phyloP scores from a whole-genome alignment of 139 green algal species.

The Ostreobium quekettii region DNA sequence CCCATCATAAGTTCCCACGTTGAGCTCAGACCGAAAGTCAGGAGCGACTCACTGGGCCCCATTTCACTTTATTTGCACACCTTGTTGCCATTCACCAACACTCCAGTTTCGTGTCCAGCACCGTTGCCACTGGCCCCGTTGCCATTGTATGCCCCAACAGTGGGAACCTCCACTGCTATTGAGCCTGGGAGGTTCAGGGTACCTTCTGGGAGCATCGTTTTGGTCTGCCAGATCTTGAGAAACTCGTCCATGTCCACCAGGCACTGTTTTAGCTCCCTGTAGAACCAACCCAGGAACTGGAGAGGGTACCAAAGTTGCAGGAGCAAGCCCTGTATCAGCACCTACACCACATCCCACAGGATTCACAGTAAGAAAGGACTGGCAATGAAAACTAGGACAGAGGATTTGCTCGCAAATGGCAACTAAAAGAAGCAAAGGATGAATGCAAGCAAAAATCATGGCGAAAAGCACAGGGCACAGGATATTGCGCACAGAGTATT shows the following conservation, averaged over 20 bases:
- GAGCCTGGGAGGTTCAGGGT: conserved; percentile 24
- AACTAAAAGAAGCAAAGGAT: too few relatives aligned
- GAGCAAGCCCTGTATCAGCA: conserved; percentile 87
- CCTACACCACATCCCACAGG: conserved; percentile 26
- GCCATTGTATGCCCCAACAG: conserved; percentile 7
- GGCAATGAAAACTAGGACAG: too few relatives aligned
- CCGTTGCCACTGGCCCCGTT: neutral
- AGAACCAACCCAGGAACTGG: conserved; percentile 65
- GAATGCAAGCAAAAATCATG: too few relatives aligned
- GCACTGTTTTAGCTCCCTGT: conserved; percentile 73
- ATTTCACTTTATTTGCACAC: too few relatives aligned
- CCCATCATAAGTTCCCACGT: too few relatives aligned
- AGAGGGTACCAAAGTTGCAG: conserved; percentile 89
- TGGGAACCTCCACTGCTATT: conserved; percentile 2
- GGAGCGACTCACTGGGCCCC: too few relatives aligned
- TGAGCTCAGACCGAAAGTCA: too few relatives aligned
- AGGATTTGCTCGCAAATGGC: too few relatives aligned
- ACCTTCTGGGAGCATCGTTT: conserved; percentile 50
- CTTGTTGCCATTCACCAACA: too few relatives aligned
- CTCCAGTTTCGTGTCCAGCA: neutral
- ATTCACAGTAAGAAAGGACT: neutral
- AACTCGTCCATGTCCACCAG: conserved; percentile 95
- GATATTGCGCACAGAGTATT: too few relatives aligned
- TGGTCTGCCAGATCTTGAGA: conserved; percentile 70
- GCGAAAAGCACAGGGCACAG: too few relatives aligned